phyloP scores from a whole-genome alignment of 768 basidiomycete species.

The Rhizopogon roseolus region DNA sequence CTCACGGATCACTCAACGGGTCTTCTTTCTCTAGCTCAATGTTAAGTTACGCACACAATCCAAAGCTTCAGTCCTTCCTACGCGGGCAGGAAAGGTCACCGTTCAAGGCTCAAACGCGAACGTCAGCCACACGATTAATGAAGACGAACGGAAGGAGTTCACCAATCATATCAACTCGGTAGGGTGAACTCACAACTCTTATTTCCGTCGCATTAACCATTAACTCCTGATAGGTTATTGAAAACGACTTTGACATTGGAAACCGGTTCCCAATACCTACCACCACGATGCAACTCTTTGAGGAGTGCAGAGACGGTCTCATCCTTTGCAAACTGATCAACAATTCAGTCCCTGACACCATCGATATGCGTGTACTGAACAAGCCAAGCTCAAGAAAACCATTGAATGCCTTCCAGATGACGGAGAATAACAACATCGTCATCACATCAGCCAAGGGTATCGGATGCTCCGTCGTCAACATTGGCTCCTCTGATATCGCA shows the following conservation, averaged over 20 bases:
- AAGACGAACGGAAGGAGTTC: constrained; percentile 92
- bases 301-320: constrained; percentile 93
- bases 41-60: constrained; percentile 65
- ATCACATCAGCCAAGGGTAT: constrained; percentile 98
- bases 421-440: constrained; percentile 99
- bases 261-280: constrained; percentile 88
- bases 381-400: constrained; percentile 76
- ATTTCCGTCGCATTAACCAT: not conserved
- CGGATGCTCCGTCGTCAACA: constrained; percentile 98
- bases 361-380: constrained; percentile 97
- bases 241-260: constrained; percentile 83
- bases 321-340: constrained; percentile 98
- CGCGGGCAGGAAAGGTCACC: constrained; percentile 84
- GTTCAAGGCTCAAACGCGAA: constrained; percentile 94
- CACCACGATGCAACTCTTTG: constrained; percentile 97
- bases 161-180: constrained; percentile 98
- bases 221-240: constrained; percentile 64
- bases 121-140: constrained; percentile 95
- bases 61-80: constrained; percentile 43
- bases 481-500: constrained; percentile 87
- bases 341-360: constrained; percentile 98
- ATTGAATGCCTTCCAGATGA: constrained; percentile 97
- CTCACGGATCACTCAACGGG: constrained; percentile 9
- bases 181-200: constrained; percentile 23
- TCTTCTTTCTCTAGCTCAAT: constrained; percentile 50